phyloP scores from a whole-genome alignment of 768 basidiomycete genomes.

The Russula abietina region DNA sequence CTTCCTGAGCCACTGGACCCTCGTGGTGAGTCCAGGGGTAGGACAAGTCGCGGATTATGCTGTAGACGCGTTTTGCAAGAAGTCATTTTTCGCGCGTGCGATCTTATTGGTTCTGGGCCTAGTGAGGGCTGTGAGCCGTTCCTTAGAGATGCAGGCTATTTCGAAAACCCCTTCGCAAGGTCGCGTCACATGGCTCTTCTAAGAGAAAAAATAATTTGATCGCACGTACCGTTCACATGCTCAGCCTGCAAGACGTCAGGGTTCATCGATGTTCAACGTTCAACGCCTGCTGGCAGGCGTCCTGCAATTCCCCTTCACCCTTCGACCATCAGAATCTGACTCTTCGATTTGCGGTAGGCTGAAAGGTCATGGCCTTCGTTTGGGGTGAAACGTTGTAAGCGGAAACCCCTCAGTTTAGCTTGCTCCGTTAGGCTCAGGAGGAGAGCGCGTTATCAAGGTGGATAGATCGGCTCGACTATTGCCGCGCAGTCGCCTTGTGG shows the following conservation, averaged over 20 bases:
- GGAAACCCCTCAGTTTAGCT: background rate
- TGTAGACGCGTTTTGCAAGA: background rate
- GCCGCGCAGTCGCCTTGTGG: constrained; percentile 2
- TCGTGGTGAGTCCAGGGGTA: background rate
- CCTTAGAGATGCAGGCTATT: background rate
- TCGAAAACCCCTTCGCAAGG: background rate
- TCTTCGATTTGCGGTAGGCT: background rate
- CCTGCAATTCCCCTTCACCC: background rate
- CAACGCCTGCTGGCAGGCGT: too few species aligned
- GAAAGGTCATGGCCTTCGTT: background rate
- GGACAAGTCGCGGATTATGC: background rate
- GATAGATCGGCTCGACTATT: background rate
- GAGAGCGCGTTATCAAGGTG: background rate
- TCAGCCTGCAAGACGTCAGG: background rate
- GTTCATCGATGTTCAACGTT: background rate
- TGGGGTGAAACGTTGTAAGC: background rate
- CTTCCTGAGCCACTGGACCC: background rate
- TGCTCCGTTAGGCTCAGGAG: background rate
- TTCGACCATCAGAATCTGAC: background rate
- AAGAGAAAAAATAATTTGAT: background rate
- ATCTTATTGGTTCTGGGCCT: too few species aligned
- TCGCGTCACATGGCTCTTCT: background rate
- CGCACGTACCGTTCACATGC: background rate
- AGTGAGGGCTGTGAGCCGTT: background rate
- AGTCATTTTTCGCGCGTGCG: background rate